phyloP scores from a whole-genome alignment of 2,329 filamentous ascomycete genomes.

The Geosmithia putterillii region DNA sequence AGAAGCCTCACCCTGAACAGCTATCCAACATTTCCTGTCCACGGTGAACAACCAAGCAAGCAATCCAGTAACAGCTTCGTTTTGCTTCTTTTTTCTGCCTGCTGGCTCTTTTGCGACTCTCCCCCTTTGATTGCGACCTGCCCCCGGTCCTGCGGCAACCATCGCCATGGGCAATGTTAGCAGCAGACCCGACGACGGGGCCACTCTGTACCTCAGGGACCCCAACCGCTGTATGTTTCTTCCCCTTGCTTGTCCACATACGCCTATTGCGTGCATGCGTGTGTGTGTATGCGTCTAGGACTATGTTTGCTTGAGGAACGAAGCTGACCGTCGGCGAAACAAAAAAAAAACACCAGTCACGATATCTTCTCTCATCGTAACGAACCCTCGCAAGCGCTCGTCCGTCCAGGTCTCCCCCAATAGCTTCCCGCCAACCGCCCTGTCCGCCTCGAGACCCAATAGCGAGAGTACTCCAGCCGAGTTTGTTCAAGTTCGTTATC shows the following conservation, averaged over 20 bases:
- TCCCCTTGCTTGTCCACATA: slow-evolving; percentile 1
- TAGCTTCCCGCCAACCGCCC: slow-evolving; percentile 71
- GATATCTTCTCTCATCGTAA: slow-evolving; percentile 72
- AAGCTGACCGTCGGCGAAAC: slow-evolving; percentile 7
- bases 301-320: slow-evolving; percentile 5
- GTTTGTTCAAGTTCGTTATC: slow-evolving; percentile 68
- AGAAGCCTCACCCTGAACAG: not conserved
- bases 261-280: not conserved
- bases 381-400: slow-evolving; percentile 65
- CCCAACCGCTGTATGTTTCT: slow-evolving; percentile 69
- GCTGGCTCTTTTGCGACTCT: not conserved
- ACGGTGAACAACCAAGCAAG: not conserved
- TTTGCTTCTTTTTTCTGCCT: not conserved
- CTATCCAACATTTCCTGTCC: not conserved
- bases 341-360: slow-evolving; percentile 47
- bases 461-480: slow-evolving; percentile 71
- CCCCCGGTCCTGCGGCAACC: not conserved
- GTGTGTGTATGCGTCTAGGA: not conserved
- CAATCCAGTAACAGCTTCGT: too few relatives aligned
- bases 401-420: slow-evolving; percentile 74
- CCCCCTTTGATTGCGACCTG: not conserved
- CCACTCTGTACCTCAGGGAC: slow-evolving; percentile 73
- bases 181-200: slow-evolving; percentile 77
- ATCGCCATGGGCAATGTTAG: slow-evolving; percentile 80
- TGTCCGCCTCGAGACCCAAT: slow-evolving; percentile 57